These are phyloP conservation scores for Metschnikowia bowlesiae DNA, from an alignment of 805 yeast genomes.

Conservation along the genomic window DNA sequence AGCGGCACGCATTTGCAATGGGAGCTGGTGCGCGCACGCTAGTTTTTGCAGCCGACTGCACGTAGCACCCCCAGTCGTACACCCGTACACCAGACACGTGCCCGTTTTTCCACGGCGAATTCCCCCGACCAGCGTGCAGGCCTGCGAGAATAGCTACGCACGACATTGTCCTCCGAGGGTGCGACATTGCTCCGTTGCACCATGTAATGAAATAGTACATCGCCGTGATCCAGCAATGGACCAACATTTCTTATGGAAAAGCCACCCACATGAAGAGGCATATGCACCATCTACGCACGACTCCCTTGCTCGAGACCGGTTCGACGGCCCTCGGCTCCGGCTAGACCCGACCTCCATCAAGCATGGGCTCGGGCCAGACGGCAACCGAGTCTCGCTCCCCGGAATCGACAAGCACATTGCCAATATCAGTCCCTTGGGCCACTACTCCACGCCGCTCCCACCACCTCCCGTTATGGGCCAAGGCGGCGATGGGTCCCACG, in stretches of 20 bases:
- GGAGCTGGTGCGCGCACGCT: neutral
- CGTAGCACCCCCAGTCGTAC: neutral
- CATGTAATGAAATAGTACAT: neutral
- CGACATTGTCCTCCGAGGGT: neutral
- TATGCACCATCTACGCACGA: neutral
- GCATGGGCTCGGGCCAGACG: neutral
- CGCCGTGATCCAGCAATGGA: neutral
- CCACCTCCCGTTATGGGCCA: neutral
- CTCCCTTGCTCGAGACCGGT: neutral
- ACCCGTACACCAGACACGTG: neutral
- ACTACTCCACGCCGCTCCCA: neutral
- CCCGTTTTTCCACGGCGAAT: no score
- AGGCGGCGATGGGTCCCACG: no score
- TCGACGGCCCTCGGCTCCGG: neutral
- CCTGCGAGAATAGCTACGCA: neutral
- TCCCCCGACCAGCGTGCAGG: no score
- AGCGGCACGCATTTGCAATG: neutral
- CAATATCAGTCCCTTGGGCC: neutral
- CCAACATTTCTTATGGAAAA: slow-evolving; percentile 2
- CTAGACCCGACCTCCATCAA: neutral
- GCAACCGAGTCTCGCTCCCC: neutral
- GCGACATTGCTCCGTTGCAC: neutral
- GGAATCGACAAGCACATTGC: neutral
- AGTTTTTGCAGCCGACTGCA: neutral
- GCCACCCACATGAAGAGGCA: neutral